Evolutionary conservation across 148 eudicot genomes (phyloP).

Genomic region (Heliosperma pusillum): DNA sequence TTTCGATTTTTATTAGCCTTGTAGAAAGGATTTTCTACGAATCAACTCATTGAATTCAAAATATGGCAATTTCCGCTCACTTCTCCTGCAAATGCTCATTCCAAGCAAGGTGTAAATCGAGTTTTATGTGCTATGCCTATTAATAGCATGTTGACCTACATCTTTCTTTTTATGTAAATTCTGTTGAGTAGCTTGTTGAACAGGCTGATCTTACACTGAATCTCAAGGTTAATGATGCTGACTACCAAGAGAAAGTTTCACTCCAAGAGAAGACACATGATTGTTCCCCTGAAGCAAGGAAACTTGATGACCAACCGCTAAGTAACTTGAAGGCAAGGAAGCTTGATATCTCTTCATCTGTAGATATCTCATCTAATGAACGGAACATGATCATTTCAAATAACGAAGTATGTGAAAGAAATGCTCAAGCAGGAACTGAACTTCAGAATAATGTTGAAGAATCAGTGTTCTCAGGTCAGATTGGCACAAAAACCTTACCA

Average conservation of each 20-base stretch:
- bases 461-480: not conserved
- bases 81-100: too few relatives aligned
- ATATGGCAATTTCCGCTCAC: too few relatives aligned
- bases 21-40: too few relatives aligned
- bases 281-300: not conserved
- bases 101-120: too few relatives aligned
- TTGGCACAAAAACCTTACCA: not conserved
- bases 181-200: not conserved
- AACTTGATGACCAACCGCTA: conserved; percentile 2
- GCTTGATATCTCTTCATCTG: conserved; percentile 27
- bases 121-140: not conserved
- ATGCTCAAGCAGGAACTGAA: conserved; percentile 19
- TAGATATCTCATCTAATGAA: conserved; percentile 24
- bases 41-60: too few relatives aligned
- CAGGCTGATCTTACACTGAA: not conserved
- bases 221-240: not conserved
- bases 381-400: conserved; percentile 22
- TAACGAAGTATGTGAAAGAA: conserved; percentile 30
- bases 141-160: not conserved
- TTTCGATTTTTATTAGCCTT: too few relatives aligned
- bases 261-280: not conserved
- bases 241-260: not conserved
- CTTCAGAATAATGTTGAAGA: conserved; percentile 17
- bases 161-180: not conserved
- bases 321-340: conserved; percentile 22